phyloP scores from a whole-genome alignment of 2,329 filamentous ascomycete species.

The Apiospora pterosperma region DNA sequence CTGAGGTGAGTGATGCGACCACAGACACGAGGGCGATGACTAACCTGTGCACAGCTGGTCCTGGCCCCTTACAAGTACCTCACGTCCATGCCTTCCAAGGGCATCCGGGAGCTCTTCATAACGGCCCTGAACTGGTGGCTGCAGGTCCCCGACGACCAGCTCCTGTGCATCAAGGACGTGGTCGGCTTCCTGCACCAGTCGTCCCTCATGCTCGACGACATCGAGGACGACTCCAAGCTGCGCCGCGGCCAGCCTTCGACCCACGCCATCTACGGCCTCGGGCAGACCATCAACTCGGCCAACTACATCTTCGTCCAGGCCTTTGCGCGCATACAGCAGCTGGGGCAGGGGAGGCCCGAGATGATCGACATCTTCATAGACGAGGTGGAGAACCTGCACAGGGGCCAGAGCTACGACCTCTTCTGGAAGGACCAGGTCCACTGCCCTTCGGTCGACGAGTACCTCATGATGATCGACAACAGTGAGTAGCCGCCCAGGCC shows the following conservation, averaged over 20 bases:
- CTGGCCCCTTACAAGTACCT: background rate
- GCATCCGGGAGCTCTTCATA: background rate
- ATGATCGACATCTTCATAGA: background rate
- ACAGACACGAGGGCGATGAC: background rate
- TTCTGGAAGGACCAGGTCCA: background rate
- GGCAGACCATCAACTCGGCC: background rate
- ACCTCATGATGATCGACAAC: background rate
- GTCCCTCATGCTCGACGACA: background rate
- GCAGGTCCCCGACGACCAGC: background rate
- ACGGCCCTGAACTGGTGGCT: background rate
- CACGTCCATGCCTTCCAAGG: background rate
- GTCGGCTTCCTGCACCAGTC: slow-evolving; percentile 3
- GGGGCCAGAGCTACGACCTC: background rate
- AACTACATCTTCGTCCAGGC: background rate
- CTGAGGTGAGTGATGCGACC: background rate
- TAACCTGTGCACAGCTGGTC: background rate
- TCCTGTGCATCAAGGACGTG: background rate
- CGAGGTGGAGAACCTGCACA: background rate
- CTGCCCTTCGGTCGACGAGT: background rate
- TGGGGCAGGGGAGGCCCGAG: background rate
- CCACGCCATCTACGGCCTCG: background rate
- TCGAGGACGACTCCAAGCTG: background rate
- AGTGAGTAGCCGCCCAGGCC: background rate
- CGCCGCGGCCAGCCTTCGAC: background rate
- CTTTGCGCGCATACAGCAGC: background rate